phyloP scores from a whole-genome alignment of 345 rosid genomes.

The Brassica napus region Da-Ae NC_063438.1:3401501-3402000 shows the following conservation, averaged over 20 bases:
- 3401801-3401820: constrained; percentile 36
- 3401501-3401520: no score
- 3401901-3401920: constrained; percentile 32
- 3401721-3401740: neutral
- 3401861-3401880: constrained; percentile 37
- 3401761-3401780: constrained; percentile 12
- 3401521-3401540: no score
- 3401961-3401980: neutral
- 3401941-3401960: constrained; percentile 22
- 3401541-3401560: no score
- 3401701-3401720: neutral
- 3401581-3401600: no score
- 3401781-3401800: neutral
- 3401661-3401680: neutral
- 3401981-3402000: constrained; percentile 3
- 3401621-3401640: no score
- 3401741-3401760: neutral
- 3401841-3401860: constrained; percentile 20
- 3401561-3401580: no score
- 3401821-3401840: constrained; percentile 27
- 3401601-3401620: no score
- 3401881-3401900: neutral
- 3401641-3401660: neutral
- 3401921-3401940: constrained; percentile 20
- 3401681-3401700: neutral